Percentiles rank a stretch among this genome's conserved stretches.
These are phyloP conservation scores for Guillardia theta DNA, from an alignment of 78 protist species.

Conservation along the genomic window DNA sequence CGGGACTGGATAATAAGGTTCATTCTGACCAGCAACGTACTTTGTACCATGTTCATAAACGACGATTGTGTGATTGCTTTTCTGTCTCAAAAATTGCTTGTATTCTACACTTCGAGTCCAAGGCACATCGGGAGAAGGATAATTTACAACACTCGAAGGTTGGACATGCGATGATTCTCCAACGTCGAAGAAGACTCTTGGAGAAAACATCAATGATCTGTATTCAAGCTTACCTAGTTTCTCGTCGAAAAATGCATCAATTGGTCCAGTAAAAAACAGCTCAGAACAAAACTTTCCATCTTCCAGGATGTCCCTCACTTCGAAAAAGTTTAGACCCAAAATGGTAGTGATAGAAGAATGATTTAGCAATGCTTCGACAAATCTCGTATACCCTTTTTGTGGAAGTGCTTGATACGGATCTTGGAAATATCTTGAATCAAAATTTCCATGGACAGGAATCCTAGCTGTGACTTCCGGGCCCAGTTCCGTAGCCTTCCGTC, in stretches of 20 bases:
- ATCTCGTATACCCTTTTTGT: neutral
- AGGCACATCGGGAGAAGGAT: neutral
- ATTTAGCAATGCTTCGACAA: neutral
- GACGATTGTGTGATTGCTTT: neutral
- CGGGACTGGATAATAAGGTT: conserved; percentile 25
- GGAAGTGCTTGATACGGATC: neutral
- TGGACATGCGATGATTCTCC: neutral
- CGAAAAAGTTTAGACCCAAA: neutral
- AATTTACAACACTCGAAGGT: neutral
- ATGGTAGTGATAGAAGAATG: neutral
- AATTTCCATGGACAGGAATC: neutral
- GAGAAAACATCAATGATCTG: neutral
- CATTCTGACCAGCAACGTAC: neutral
- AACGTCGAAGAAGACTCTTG: neutral
- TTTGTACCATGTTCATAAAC: neutral
- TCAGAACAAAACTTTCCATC: neutral
- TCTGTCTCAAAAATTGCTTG: neutral
- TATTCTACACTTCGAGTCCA: neutral
- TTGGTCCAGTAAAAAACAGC: neutral
- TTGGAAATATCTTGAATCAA: neutral
- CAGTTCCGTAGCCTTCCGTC: neutral
- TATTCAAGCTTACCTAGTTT: neutral
- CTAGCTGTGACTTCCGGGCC: neutral
- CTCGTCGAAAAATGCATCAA: neutral
- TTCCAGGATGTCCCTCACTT: neutral